Percentiles rank a stretch among this genome's conserved stretches.
Evolutionary conservation across 768 basidiomycete species (phyloP).

Genomic region (Boletus barrowsii): DNA sequence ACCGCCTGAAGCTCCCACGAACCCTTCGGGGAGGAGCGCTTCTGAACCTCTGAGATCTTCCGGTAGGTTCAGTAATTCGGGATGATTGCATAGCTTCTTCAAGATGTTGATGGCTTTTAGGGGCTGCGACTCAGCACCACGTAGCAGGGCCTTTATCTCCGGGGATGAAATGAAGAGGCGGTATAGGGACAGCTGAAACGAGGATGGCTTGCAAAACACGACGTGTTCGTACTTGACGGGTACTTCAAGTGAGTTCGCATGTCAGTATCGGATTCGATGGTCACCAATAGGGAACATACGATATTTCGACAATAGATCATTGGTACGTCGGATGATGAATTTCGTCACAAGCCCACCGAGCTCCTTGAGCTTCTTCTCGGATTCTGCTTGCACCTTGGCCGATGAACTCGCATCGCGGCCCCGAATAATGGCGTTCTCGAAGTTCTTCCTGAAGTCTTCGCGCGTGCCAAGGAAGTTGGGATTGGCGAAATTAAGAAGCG

Average conservation of each 20-base stretch:
- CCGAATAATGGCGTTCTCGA: conserved; percentile 86
- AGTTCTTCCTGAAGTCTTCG: conserved; percentile 92
- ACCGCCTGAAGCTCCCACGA: conserved; percentile 46
- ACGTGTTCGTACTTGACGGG: conserved; percentile 99
- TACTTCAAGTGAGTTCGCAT: conserved; percentile 47
- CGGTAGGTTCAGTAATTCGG: conserved; percentile 83
- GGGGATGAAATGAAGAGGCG: conserved; percentile 89
- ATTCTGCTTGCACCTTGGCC: conserved; percentile 69
- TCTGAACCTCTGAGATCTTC: conserved; percentile 82
- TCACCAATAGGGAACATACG: conserved; percentile 47
- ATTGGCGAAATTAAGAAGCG: conserved; percentile 89
- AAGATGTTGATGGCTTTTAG: conserved; percentile 93
- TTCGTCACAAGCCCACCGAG: conserved; percentile 83
- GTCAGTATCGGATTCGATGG: background rate
- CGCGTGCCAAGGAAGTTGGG: conserved; percentile 86
- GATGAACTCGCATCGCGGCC: conserved; percentile 88
- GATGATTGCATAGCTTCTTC: conserved; percentile 95
- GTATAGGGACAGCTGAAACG: conserved; percentile 83
- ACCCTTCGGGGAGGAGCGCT: conserved; percentile 76
- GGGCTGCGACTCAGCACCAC: conserved; percentile 88
- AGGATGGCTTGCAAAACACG: conserved; percentile 85
- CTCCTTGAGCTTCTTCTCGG: conserved; percentile 90
- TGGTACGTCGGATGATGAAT: conserved; percentile 93
- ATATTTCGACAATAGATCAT: conserved; percentile 93
- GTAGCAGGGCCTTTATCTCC: conserved; percentile 85